Evolutionary conservation across 2,329 filamentous ascomycete species (phyloP), one percentile per base, ranked within the genome.

Genomic region (Verticillium zaregamsianum): DNA sequence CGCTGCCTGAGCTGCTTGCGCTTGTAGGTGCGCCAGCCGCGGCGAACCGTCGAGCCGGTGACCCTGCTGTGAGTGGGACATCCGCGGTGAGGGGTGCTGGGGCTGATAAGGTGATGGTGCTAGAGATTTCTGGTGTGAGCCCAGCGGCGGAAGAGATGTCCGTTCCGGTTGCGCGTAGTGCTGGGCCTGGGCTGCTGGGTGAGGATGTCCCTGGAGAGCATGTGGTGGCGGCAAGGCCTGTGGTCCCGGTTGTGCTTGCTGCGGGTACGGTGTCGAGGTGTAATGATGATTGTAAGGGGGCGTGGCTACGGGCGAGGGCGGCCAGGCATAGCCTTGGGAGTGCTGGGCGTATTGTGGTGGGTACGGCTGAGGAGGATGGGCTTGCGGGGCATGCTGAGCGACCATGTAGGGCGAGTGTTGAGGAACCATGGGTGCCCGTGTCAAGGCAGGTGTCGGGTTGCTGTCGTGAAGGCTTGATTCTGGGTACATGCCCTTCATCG

Each of bases 401-500:
- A 61, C 63, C 68, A 64, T 66, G 69, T 65, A 61, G 64, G 68
- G 57, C 66, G 74, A 75, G 65, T 78, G 82, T 70, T 75, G 79
- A 52, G 45, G 11, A 69, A 73, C 84, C 80, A 90, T 87, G 3
- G 87, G 92, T 0, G 90, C 86, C 66, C 92, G 86, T 14, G 92
- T 94, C 45, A 96, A 86, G 3, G 91, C 89, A 14, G 93, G 92
- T 15, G 92, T 88, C 62, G 89, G 90, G 72, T 90, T 90, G 65
- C 89, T 84, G 70, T 97, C 94, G 71, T 92, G 92, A 68, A 97
- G 87, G 55, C 92, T 96, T 1, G 94, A 96, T 76, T 99, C 95
- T 0, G 95, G 95, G 74, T 99, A 99, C 86, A 98, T 92, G 72
- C 93, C 94, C 81, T 97, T 97, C 55, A 89, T 85, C 0, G 94